These are phyloP conservation scores for Haplographium delicatum DNA, from an alignment of 495 filamentous ascomycete species.

Conservation along the genomic window DNA sequence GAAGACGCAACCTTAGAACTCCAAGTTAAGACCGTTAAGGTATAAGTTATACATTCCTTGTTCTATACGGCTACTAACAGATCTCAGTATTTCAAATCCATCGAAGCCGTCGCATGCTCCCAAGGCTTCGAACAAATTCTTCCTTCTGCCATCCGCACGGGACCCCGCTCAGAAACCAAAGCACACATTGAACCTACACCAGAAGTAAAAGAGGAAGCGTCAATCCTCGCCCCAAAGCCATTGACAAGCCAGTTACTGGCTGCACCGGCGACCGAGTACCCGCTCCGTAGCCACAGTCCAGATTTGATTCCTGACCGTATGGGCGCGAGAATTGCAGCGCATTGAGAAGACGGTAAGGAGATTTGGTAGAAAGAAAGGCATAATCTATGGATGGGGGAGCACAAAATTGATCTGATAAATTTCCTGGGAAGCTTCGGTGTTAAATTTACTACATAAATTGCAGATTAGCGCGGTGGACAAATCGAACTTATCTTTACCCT, in stretches of 20 bases:
- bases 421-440: too few species aligned
- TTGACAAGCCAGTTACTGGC: conserved; percentile 38
- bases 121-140: conserved; percentile 57
- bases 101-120: conserved; percentile 52
- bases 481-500: too few species aligned
- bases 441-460: too few species aligned
- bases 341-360: conserved; percentile 3
- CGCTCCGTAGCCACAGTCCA: conserved; percentile 40
- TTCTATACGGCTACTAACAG: background rate
- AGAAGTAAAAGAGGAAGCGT: conserved; percentile 35
- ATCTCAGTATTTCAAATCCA: conserved; percentile 58
- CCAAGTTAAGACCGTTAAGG: conserved; percentile 82
- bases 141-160: conserved; percentile 41
- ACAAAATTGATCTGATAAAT: too few species aligned
- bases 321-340: conserved; percentile 34
- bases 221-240: conserved; percentile 35
- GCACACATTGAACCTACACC: conserved; percentile 11
- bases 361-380: too few species aligned
- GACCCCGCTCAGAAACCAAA: conserved; percentile 6
- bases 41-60: conserved; percentile 23
- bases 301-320: conserved; percentile 64
- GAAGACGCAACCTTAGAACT: conserved; percentile 81
- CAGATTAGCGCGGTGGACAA: too few species aligned
- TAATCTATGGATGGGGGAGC: too few species aligned
- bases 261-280: conserved; percentile 44